A percentile compares a stretch with the other conserved stretches of the same genome.
Conservation (phyloP, 2,329 filamentous ascomycete genomes). For the Teratosphaeria viscida region DNA sequence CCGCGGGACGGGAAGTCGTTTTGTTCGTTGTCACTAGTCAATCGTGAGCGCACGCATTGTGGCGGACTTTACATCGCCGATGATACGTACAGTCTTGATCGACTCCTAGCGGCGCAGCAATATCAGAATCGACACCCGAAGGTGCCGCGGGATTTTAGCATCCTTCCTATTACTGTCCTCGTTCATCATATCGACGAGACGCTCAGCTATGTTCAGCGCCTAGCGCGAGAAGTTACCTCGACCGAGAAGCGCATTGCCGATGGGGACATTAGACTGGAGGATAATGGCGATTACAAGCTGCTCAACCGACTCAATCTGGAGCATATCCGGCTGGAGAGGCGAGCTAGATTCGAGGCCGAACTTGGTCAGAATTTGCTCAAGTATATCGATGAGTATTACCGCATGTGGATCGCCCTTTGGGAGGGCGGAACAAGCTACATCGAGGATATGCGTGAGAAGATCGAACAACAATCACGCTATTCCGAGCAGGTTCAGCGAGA, state of each 20-base stretch:
- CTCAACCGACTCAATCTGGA: slow-evolving; percentile 25
- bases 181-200: slow-evolving; percentile 23
- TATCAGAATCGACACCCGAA: slow-evolving; percentile 26
- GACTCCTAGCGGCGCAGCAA: slow-evolving; percentile 16
- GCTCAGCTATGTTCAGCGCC: slow-evolving; percentile 17
- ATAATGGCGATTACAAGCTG: slow-evolving; percentile 26
- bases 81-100: slow-evolving; percentile 18
- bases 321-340: slow-evolving; percentile 21
- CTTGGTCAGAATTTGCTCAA: slow-evolving; percentile 22
- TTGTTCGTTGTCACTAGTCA: slow-evolving; percentile 25
- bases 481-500: slow-evolving; percentile 22
- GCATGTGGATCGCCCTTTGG: slow-evolving; percentile 20
- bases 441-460: slow-evolving; percentile 26
- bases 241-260: slow-evolving; percentile 24
- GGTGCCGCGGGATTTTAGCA: slow-evolving; percentile 24
- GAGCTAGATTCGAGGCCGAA: slow-evolving; percentile 25
- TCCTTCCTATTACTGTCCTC: slow-evolving; percentile 23
- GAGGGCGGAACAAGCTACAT: slow-evolving; percentile 24
- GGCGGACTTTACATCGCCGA: slow-evolving; percentile 23
- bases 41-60: slow-evolving; percentile 21
- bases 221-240: slow-evolving; percentile 20
- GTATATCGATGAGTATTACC: slow-evolving; percentile 23
- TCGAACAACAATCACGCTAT: slow-evolving; percentile 25
- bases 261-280: slow-evolving; percentile 22
- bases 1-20: slow-evolving; percentile 24